These are phyloP conservation scores for Xylaria arbuscula DNA, from an alignment of 2,329 filamentous ascomycete genomes.

Conservation along the genomic window DNA sequence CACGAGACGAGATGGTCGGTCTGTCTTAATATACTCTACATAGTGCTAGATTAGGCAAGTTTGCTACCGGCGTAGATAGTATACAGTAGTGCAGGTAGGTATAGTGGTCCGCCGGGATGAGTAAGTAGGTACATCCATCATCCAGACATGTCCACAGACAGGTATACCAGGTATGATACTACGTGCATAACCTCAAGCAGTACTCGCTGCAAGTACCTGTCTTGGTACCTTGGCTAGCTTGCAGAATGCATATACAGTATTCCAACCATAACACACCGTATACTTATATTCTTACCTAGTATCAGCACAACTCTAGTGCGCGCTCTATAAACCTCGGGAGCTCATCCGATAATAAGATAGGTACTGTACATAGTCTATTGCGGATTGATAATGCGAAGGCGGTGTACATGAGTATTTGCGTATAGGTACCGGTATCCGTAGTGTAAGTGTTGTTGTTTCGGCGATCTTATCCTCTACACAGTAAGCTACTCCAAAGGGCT, in stretches of 20 bases:
- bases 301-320: not conserved
- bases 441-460: not conserved
- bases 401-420: not conserved
- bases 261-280: not conserved
- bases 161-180: not conserved
- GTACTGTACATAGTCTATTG: not conserved
- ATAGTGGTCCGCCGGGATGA: not conserved
- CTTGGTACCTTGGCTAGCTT: not conserved
- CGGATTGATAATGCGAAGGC: not conserved
- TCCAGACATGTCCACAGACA: no score
- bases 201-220: not conserved
- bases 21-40: conserved; percentile 31
- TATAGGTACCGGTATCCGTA: no score
- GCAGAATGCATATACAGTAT: not conserved
- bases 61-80: not conserved
- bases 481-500: not conserved
- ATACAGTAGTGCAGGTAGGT: not conserved
- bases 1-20: conserved; percentile 14
- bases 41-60: not conserved
- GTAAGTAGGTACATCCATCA: not conserved
- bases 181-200: no score
- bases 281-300: not conserved
- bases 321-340: not conserved
- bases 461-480: not conserved
- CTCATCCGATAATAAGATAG: not conserved